Evolutionary conservation across 2,329 filamentous ascomycete species (phyloP).

Genomic region (Colletotrichum tropicicola): DNA sequence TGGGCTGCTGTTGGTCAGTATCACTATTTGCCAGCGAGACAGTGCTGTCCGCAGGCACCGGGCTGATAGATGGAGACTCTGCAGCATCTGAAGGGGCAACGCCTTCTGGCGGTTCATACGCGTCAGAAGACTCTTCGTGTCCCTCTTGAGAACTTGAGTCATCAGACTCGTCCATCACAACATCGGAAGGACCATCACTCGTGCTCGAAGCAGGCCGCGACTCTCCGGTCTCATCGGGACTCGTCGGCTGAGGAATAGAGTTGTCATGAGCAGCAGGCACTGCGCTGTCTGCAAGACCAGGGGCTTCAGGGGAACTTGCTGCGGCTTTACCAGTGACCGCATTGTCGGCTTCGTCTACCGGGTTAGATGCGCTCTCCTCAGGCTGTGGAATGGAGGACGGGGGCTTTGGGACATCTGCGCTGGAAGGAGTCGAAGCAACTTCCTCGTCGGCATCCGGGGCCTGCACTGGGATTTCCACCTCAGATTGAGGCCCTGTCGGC

Average conservation of each 20-base stretch:
- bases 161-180: conserved; percentile 30
- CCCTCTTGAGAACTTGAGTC: conserved; percentile 26
- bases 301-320: neutral
- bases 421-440: neutral
- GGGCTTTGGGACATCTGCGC: neutral
- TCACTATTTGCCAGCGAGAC: conserved; percentile 37
- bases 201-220: conserved; percentile 7
- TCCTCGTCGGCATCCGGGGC: neutral
- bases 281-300: neutral
- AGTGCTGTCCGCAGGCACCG: conserved; percentile 32
- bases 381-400: neutral
- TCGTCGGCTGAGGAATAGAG: neutral
- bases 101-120: conserved; percentile 64
- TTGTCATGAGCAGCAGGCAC: neutral
- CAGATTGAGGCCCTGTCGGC: neutral
- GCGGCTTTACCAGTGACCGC: conserved; percentile 22
- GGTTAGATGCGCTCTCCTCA: neutral
- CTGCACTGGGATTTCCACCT: neutral
- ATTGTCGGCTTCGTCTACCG: neutral
- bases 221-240: neutral
- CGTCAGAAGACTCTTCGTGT: conserved; percentile 48
- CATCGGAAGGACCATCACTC: conserved; percentile 24
- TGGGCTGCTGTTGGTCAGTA: conserved; percentile 35
- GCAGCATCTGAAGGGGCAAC: conserved; percentile 56
- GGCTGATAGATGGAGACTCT: conserved; percentile 58